phyloP scores from a whole-genome alignment of 345 rosid species.

The Pelargonium nanum region DNA sequence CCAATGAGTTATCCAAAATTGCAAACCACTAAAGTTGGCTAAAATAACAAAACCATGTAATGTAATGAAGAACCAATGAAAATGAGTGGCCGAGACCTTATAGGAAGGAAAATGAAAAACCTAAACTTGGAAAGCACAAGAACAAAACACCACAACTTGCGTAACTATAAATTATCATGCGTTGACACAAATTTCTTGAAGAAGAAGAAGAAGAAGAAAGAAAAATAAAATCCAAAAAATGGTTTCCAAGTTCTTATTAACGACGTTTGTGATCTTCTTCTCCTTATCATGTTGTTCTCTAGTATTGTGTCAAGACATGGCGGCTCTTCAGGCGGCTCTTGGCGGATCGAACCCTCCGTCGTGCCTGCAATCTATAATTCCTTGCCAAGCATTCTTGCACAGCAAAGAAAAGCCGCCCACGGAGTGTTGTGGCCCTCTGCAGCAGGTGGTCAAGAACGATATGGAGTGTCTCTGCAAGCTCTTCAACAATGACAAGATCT shows the following conservation, averaged over 20 bases:
- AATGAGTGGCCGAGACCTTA: background rate
- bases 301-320: background rate
- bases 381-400: conserved; percentile 33
- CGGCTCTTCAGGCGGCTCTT: background rate
- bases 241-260: conserved; percentile 13
- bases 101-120: background rate
- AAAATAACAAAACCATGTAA: no score
- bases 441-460: conserved; percentile 20
- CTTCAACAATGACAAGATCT: conserved; percentile 14
- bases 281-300: background rate
- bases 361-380: conserved; percentile 32
- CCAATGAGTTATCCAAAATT: no score
- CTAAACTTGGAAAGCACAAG: background rate
- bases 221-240: conserved; percentile 3
- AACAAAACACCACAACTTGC: no score
- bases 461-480: conserved; percentile 36
- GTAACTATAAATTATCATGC: background rate
- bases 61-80: no score
- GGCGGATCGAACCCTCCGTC: background rate
- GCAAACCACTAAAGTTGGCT: no score
- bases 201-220: background rate
- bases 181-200: background rate
- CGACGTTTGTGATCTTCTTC: background rate
- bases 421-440: conserved; percentile 43
- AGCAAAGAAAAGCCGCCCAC: conserved; percentile 17